Evolutionary conservation across 116 monocot species (phyloP).

Genomic region (Phalaenopsis hybrid): DNA sequence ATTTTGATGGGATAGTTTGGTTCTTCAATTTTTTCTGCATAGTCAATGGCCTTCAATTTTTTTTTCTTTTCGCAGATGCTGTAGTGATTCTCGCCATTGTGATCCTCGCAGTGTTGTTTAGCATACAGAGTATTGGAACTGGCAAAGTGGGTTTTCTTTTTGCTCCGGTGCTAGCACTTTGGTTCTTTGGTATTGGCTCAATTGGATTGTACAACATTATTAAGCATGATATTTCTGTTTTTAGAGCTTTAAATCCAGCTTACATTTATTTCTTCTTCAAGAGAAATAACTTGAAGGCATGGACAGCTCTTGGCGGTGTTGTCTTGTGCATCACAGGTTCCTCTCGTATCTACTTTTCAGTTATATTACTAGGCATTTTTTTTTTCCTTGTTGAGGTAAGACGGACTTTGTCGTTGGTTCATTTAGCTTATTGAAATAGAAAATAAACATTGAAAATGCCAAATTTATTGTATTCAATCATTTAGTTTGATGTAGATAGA

Average conservation of each 20-base stretch:
- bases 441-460: background rate
- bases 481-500: background rate
- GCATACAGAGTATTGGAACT: conserved; percentile 83
- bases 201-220: conserved; percentile 76
- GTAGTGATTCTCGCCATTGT: conserved; percentile 67
- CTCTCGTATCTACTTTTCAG: background rate
- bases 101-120: conserved; percentile 61
- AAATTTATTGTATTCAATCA: background rate
- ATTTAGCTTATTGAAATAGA: background rate
- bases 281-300: conserved; percentile 53
- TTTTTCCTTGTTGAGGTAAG: background rate
- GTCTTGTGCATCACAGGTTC: conserved; percentile 89
- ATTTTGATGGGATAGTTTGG: background rate
- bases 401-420: background rate
- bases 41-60: background rate
- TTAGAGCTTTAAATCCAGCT: conserved; percentile 70
- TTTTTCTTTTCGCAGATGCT: conserved; percentile 41
- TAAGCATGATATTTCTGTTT: conserved; percentile 59
- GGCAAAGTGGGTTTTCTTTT: conserved; percentile 85
- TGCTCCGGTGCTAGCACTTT: conserved; percentile 65
- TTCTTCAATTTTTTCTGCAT: background rate
- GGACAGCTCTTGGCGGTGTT: conserved; percentile 89
- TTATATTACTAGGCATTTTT: background rate
- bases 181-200: conserved; percentile 76
- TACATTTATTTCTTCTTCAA: conserved; percentile 77